Conservation (phyloP, 2,329 filamentous ascomycete genomes). For the Botrytis fabae region DNA sequence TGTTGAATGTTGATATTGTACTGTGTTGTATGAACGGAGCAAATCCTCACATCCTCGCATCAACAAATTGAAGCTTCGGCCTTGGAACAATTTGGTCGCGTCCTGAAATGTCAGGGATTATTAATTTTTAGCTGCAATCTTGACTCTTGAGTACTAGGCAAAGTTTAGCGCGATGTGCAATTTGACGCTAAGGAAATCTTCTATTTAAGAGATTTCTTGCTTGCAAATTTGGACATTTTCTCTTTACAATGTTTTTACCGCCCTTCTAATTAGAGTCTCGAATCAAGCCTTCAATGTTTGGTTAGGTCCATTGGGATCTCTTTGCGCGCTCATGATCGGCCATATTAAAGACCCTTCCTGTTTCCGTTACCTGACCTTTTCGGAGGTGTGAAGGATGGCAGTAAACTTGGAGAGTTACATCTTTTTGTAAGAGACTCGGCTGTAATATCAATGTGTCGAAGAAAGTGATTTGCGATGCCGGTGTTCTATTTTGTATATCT, state of each 20-base stretch:
- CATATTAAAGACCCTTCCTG: constrained; percentile 78
- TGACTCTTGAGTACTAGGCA: neutral
- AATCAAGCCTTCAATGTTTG: constrained; percentile 89
- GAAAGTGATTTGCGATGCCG: neutral
- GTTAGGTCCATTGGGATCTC: constrained; percentile 81
- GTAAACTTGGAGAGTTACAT: constrained; percentile 52
- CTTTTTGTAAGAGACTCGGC: constrained; percentile 1
- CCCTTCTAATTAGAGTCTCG: constrained; percentile 99
- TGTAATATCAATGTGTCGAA: neutral
- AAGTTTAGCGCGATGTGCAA: constrained; percentile 10
- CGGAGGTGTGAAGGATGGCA: constrained; percentile 52
- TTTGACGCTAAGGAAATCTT: constrained; percentile 24
- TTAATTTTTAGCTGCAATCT: neutral
- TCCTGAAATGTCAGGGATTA: constrained; percentile 12
- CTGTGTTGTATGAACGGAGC: neutral
- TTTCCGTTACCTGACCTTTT: constrained; percentile 64
- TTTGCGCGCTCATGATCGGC: constrained; percentile 96
- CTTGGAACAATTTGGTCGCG: constrained; percentile 2
- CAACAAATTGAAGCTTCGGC: constrained; percentile 8
- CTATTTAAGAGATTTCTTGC: constrained; percentile 23
- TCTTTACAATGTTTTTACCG: constrained; percentile 62
- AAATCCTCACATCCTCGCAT: neutral
- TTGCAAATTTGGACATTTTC: constrained; percentile 22
- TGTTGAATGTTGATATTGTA: constrained; percentile 15
- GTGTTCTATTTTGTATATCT: neutral